phyloP scores from a whole-genome alignment of 1,284 basidiomycete genomes.

The Testicularia cyperi region DNA sequence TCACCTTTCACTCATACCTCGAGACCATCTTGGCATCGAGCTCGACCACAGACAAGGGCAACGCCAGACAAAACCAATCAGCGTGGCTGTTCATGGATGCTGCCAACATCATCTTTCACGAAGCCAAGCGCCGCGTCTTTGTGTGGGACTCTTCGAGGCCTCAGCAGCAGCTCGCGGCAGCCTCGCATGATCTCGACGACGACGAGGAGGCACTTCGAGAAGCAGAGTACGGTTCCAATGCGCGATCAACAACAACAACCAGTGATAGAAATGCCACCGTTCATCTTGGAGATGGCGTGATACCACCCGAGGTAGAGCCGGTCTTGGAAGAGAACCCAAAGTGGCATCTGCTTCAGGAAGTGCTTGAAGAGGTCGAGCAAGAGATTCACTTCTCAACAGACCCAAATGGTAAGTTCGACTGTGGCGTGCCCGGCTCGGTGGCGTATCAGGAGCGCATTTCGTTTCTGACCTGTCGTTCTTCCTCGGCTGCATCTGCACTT shows the following conservation, averaged over 20 bases:
- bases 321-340: conserved; percentile 93
- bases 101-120: conserved; percentile 81
- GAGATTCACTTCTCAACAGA: conserved; percentile 68
- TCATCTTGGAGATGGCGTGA: conserved; percentile 1
- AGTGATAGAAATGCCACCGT: too few relatives aligned
- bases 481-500: too few relatives aligned
- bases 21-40: conserved; percentile 84
- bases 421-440: too few relatives aligned
- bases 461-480: too few relatives aligned
- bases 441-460: too few relatives aligned
- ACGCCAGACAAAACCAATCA: conserved; percentile 67
- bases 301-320: conserved; percentile 75
- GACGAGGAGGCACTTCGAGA: conserved; percentile 57
- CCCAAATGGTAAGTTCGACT: conserved; percentile 17
- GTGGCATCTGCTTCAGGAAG: conserved; percentile 81
- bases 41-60: conserved; percentile 60
- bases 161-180: neutral
- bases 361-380: conserved; percentile 87
- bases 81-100: conserved; percentile 86
- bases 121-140: conserved; percentile 79
- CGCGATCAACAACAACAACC: too few relatives aligned
- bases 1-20: conserved; percentile 87
- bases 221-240: conserved; percentile 5
- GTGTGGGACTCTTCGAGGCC: conserved; percentile 62
- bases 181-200: conserved; percentile 34